Evolutionary conservation across 1,139 yeast genomes (phyloP), one percentile per base, ranked within the genome.

Genomic region (Debaryomyces nepalensis): DNA sequence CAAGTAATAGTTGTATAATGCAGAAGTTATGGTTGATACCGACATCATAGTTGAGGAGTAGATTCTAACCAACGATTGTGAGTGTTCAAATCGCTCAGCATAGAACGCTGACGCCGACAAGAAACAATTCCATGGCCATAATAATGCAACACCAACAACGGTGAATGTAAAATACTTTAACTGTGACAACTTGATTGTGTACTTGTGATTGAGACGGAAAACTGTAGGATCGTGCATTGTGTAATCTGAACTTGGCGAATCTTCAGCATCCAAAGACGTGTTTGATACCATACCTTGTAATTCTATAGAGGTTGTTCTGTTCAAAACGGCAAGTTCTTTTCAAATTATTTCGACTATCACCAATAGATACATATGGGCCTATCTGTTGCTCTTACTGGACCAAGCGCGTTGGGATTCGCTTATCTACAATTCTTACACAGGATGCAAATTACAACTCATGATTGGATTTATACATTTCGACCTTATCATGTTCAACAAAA

Each of bases 41-140:
- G 91, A 76, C 98, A 93, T 93, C 85, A 91, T 86, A 0, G 95
- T 81, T 18, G 95, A 84, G 5, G 91, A 79, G 59, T 87, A 88
- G 34, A 79, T 73, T 47, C 76, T 77, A 9, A 83, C 76, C 47
- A 88, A 66, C 1, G 63, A 47, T 0, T 85, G 80, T 9, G 75
- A 65, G 24, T 71, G 73, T 15, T 71, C 68, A 48, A 91, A 84
- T 39, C 93, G 64, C 41, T 77, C 79, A 26, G 81, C 79, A 58
- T 89, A 89, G 63, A 87, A 90, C 4, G 87, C 87, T 0, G 95
- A 79, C 0, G 97, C 97, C 1, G 95, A 83, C 7, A 93, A 67
- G 53, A 90, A 84, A 51, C 95, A 82, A 68, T 93, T 93, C 97
- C 98, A 93, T 0, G 99, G 98, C 98, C 98, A 93, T 31, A 93